Conservation (phyloP, 2,329 filamentous ascomycete genomes). For the Cladosporium sp. region DNA sequence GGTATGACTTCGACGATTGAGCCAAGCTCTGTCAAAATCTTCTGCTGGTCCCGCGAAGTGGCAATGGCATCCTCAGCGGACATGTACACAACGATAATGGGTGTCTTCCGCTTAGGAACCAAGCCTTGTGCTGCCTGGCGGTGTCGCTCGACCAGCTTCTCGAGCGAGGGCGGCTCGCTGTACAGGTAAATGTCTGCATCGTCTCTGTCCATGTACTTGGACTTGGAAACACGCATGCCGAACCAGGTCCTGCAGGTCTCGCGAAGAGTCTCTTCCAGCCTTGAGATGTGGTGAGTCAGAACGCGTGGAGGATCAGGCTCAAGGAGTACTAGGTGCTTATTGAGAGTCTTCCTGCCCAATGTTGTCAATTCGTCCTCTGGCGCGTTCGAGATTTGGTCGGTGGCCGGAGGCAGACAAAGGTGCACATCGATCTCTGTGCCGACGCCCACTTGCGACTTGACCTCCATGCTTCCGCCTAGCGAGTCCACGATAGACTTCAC, state of each 20-base stretch:
- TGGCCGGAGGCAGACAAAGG: constrained; percentile 23
- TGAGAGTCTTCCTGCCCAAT: constrained; percentile 21
- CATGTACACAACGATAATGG: constrained; percentile 40
- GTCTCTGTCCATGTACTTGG: constrained; percentile 21
- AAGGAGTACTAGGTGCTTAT: constrained; percentile 27
- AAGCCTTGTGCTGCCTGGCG: constrained; percentile 4
- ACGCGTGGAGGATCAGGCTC: constrained; percentile 19
- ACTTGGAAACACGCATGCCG: constrained; percentile 25
- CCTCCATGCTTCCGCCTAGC: constrained; percentile 59
- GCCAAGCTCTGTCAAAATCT: constrained; percentile 23
- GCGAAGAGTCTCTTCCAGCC: constrained; percentile 26
- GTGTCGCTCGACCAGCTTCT: constrained; percentile 24
- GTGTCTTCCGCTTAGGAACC: constrained; percentile 19
- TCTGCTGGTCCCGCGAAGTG: constrained; percentile 26
- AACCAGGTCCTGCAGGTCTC: constrained; percentile 29
- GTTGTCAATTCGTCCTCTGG: constrained; percentile 22
- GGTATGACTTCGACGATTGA: constrained; percentile 38
- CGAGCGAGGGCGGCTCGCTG: constrained; percentile 28
- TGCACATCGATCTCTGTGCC: constrained; percentile 30
- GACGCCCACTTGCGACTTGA: constrained; percentile 51
- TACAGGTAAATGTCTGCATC: constrained; percentile 29
- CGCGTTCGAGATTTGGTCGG: constrained; percentile 8
- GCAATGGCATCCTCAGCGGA: constrained; percentile 35
- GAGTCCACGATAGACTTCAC: constrained; percentile 61
- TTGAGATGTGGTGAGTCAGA: constrained; percentile 20